Evolutionary conservation across 495 filamentous ascomycete species (phyloP), one percentile per base, ranked within the genome.

Genomic region (Achaetomiella virescens): DNA sequence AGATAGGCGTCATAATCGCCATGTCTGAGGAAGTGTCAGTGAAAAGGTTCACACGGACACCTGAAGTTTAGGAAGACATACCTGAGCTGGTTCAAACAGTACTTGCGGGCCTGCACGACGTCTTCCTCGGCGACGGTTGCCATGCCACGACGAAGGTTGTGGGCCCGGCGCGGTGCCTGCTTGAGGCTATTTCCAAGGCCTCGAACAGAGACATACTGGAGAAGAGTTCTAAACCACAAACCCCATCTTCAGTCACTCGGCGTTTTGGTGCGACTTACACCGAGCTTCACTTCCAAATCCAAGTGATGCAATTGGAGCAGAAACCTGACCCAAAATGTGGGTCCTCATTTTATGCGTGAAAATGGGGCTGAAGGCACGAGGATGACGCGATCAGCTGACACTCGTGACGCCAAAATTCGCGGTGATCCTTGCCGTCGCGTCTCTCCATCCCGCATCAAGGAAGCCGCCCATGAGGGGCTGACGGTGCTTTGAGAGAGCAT

Each of bases 1-100:
- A 89, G 81, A 68, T 88, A 89, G 21, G 93, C 91, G 50, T 93
- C 86, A 44, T 88, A 83, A 71, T 97, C 93, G 67, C 87, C 63
- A 21, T 63, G 60, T 53, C 70, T 72, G 42, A 46, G 20, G 7
- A 21, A 36, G 9, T 11, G 20, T 50, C 20, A 59, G 40, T 14
- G 3, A 24, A 7, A 14, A 17, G 12, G 14, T n/a, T 15, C 24
- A 25, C 1, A 2, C 6, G 18, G 38, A 24, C 37, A 38, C 22
- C n/a, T 20, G 24, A 36, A 3, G 20, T 11, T 2, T 10, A 25
- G 29, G 7, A 21, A n/a, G 42, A 55, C 27, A 31, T 65, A 79
- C 76, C 64, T 72, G 55, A 79, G 64, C 58, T 79, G 75, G 55
- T 73, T 68, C 37, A 70, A 41, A 58, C 76, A 79, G 47, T 78